Evolutionary conservation across 805 yeast genomes (phyloP), one percentile per base, ranked within the genome.

Genomic region (Komagataella pastoris): DNA sequence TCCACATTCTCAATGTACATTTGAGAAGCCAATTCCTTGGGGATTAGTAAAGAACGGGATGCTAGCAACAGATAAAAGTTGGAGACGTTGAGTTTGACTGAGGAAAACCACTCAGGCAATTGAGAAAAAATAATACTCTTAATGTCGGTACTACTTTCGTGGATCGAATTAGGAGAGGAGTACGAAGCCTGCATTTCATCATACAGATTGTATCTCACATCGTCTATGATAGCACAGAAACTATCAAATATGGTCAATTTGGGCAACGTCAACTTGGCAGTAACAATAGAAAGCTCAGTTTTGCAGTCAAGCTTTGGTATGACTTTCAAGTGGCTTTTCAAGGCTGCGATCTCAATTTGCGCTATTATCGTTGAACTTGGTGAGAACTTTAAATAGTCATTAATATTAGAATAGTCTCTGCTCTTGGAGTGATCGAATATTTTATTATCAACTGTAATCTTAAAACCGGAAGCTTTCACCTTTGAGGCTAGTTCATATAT

Each of bases 21-120:
- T 3, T 55, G 51, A 19, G 69, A 63, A 48, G 72, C 64, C 1
- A 66, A 10, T 2, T 67, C 70, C 17, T 70, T 65, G 3, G 75
- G 71, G 59, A 74, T 60, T 49, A 74, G 61, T 2, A 73, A 64
- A 1, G 77, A 73, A 44, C 79, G 64, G 7, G 74, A 65, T 3
- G 76, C 77, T 10, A 72, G 47, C 3, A 61, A 51, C 1, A 69
- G 24, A 2, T 54, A 55, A 4, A 68, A 46, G 3, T 47, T n/a
- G 23, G 44, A 18, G 6, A 17, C 49, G 4, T 17, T 17, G 14
- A 72, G 14, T 17, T 57, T 60, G 6, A 64, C 14, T 6, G 55
- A 58, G 44, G 62, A 62, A 23, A 73, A 62, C 63, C 68, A 65
- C 1, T 47, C 24, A 3, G 76, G 76, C 18, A 71, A 51, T 6